A percentile compares a stretch with the other conserved stretches of the same genome.
phyloP scores from a whole-genome alignment of 2,329 filamentous ascomycete species.

The Dactylellina sp. region DNA sequence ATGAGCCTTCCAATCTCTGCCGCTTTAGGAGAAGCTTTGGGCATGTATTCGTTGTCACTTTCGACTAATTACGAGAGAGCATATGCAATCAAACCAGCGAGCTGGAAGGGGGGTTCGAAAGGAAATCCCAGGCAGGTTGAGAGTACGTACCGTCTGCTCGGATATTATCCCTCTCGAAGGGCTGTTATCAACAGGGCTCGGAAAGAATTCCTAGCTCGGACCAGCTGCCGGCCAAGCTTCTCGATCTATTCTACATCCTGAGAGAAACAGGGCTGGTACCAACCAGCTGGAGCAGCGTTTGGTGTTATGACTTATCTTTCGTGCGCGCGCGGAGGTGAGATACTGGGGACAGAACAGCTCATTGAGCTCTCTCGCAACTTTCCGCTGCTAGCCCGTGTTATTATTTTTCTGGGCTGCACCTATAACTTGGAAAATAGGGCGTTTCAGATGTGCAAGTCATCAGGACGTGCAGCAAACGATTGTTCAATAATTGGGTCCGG shows the following conservation, averaged over 20 bases:
- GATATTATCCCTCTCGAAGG: slow-evolving; percentile 41
- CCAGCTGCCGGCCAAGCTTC: slow-evolving; percentile 55
- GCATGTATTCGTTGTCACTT: slow-evolving; percentile 57
- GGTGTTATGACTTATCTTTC: slow-evolving; percentile 50
- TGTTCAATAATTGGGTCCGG: slow-evolving; percentile 14
- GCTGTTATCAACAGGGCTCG: slow-evolving; percentile 22
- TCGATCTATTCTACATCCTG: slow-evolving; percentile 56
- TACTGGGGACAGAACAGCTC: slow-evolving; percentile 34
- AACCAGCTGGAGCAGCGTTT: slow-evolving; percentile 35
- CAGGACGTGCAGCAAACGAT: slow-evolving; percentile 42
- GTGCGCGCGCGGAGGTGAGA: slow-evolving; percentile 38
- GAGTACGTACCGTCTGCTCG: slow-evolving; percentile 54
- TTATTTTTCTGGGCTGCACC: slow-evolving; percentile 14
- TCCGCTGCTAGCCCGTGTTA: slow-evolving; percentile 33
- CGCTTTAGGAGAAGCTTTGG: slow-evolving; percentile 57
- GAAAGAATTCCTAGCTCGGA: slow-evolving; percentile 56
- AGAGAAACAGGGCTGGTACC: slow-evolving; percentile 50
- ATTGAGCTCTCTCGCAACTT: slow-evolving; percentile 50
- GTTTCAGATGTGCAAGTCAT: slow-evolving; percentile 57
- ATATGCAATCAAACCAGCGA: slow-evolving; percentile 47
- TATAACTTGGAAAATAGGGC: slow-evolving; percentile 50
- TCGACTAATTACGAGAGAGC: slow-evolving; percentile 57
- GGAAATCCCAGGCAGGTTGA: not conserved
- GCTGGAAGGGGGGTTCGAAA: slow-evolving; percentile 23
- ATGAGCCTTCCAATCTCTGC: slow-evolving; percentile 53